A percentile compares a stretch with the other conserved stretches of the same genome.
Conservation (phyloP, 1,284 basidiomycete genomes). For the Hemileia vastatrix region DNA sequence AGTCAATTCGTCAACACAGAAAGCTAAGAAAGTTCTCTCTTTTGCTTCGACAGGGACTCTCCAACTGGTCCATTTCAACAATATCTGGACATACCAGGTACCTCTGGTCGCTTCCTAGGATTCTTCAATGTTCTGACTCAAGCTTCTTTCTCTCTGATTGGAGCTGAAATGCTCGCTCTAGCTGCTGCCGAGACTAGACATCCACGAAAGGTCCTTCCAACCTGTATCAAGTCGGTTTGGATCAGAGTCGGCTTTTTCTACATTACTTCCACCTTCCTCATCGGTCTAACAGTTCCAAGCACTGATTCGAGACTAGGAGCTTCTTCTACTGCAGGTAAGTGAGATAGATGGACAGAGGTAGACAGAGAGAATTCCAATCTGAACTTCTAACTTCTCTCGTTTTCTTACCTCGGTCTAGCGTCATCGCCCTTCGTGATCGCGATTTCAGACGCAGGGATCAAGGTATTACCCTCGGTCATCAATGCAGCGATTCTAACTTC, state of each 20-base stretch:
- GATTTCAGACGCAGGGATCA: conserved; percentile 41
- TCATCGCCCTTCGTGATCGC: conserved; percentile 37
- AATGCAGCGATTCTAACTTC: conserved; percentile 41
- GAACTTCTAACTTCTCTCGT: conserved; percentile 68
- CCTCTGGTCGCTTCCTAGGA: conserved; percentile 44
- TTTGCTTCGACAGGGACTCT: conserved; percentile 57
- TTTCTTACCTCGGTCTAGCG: conserved; percentile 53
- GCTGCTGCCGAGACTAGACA: conserved; percentile 43
- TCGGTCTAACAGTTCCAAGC: conserved; percentile 27
- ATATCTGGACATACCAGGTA: conserved; percentile 38
- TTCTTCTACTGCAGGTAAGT: conserved; percentile 49
- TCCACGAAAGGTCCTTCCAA: conserved; percentile 38
- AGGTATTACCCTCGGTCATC: conserved; percentile 41
- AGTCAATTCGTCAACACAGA: not conserved
- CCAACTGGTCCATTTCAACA: conserved; percentile 53
- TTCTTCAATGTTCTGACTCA: conserved; percentile 42
- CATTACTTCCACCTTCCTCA: conserved; percentile 27
- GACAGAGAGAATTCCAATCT: too few relatives aligned
- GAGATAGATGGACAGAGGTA: conserved; percentile 50
- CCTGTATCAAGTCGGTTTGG: conserved; percentile 62
- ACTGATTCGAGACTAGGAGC: conserved; percentile 37
- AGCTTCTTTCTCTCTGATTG: conserved; percentile 37
- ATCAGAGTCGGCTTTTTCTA: conserved; percentile 51
- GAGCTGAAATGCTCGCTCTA: conserved; percentile 40
- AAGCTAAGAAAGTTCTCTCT: conserved; percentile 48